phyloP scores from a whole-genome alignment of 1,284 basidiomycete genomes.

The Puccinia horiana region DNA sequence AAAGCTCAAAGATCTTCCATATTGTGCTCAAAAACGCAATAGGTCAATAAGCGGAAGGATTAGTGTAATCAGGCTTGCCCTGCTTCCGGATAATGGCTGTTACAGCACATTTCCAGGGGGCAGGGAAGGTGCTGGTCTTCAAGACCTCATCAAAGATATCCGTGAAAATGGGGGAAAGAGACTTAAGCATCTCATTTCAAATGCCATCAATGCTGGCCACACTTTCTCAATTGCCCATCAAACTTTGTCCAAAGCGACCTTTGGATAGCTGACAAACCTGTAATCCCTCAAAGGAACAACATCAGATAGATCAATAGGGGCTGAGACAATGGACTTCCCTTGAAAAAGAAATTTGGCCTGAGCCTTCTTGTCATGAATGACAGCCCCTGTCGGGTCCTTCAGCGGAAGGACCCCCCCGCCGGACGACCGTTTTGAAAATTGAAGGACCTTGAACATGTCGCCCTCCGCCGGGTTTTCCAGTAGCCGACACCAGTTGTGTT shows the following conservation, averaged over 20 bases:
- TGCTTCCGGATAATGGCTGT: constrained; percentile 12
- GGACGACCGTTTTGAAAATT: not conserved
- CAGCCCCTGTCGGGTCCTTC: not conserved
- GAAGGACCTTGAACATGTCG: not conserved
- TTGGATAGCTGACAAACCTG: not conserved
- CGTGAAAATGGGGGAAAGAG: not conserved
- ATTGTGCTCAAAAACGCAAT: not conserved
- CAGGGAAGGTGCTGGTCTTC: not conserved
- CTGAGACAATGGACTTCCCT: not conserved
- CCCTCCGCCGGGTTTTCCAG: not conserved
- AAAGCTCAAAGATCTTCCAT: not conserved
- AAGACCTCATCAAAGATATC: not conserved
- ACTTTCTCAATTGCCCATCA: not conserved
- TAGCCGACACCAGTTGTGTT: not conserved
- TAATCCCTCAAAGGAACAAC: not conserved
- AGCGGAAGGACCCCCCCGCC: not conserved
- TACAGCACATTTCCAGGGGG: constrained; percentile 7
- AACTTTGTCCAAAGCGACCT: not conserved
- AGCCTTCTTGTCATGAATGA: not conserved
- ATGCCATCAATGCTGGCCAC: not conserved
- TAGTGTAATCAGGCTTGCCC: constrained; percentile 17
- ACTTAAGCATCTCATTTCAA: not conserved
- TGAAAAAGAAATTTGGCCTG: not conserved
- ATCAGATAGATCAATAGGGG: not conserved
- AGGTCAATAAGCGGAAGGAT: not conserved